Base-by-base conservation (phyloP, 225 moss, liverwort and hornwort species). In the Pseudisothecium myosuroides region DNA sequence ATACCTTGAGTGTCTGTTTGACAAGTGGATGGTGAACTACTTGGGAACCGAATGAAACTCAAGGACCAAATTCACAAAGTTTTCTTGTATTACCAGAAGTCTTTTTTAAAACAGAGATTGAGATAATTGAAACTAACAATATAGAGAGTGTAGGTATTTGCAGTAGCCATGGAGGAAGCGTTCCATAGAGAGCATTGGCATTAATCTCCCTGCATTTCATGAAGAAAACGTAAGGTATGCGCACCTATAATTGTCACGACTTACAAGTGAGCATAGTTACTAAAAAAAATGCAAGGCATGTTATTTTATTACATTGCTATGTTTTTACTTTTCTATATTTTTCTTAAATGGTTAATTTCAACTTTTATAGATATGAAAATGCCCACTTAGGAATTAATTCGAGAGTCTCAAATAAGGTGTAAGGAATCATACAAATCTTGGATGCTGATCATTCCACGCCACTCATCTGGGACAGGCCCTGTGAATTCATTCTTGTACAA, bases 401-500 rank as follows among this genome's bases (percentile, higher is more conserved):
- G 23, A 85, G 14, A 32, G 14, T 77, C 74, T 50, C 19, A 49
- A 29, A 64, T 31, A 69, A 75, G 86, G 62, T 56, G 50, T 22
- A 43, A 82, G 73, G 21, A 47, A 87, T 63, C 87, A 58, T 93
- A 93, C 93, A 89, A 61, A 29, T 92, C 90, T 74, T 75, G 76
- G 28, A 93, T 84, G 87, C 74, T 92, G 89, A 11, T 72, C 93
- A 92, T 85, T 73, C 87, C 85, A 12, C 85, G 58, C 93, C 93
- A 93, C 31, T 56, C 72, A 11, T 92, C 90, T 28, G 92, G 93
- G 52, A 93, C 37, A 74, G 93, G 92, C 26, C 93, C 93, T 31
- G 90, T 93, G 34, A 93, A 91, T 39, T 82, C 74, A 85, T 93
- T 92, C 89, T 93, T 93, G 92, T 90, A 93, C 79, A 93, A 37